Evolutionary conservation across 495 filamentous ascomycete genomes (phyloP).

Genomic region (Annulohypoxylon bovei): DNA sequence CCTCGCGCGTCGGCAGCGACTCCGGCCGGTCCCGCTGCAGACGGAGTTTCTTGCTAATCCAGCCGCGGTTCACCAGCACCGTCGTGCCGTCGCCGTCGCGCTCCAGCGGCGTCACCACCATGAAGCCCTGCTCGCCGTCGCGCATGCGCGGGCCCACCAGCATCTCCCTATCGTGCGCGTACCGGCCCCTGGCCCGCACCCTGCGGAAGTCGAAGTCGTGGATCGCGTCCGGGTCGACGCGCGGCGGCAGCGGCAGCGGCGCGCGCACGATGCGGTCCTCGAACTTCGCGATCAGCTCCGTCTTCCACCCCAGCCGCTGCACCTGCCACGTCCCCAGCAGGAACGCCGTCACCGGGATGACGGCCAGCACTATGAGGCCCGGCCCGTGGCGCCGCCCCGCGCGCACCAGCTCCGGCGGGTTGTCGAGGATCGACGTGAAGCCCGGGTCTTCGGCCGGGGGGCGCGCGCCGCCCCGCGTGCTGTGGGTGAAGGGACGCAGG

Average conservation of each 20-base stretch:
- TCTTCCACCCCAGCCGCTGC: conserved; percentile 92
- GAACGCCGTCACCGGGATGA: conserved; percentile 93
- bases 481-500: conserved; percentile 49
- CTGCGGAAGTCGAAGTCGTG: conserved; percentile 92
- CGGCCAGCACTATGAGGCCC: conserved; percentile 81
- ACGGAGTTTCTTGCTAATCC: conserved; percentile 79
- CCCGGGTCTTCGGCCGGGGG: conserved; percentile 71
- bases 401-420: conserved; percentile 80
- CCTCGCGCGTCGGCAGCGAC: conserved; percentile 70
- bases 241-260: conserved; percentile 87
- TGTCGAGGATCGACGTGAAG: conserved; percentile 86
- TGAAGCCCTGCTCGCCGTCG: conserved; percentile 88
- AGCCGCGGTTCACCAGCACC: conserved; percentile 87
- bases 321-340: conserved; percentile 94
- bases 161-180: conserved; percentile 94
- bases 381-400: conserved; percentile 77
- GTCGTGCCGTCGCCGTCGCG: conserved; percentile 64
- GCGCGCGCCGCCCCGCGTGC: conserved; percentile 22
- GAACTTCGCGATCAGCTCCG: conserved; percentile 84
- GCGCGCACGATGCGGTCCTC: conserved; percentile 87
- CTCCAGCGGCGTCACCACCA: conserved; percentile 91
- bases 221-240: conserved; percentile 80
- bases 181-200: conserved; percentile 76
- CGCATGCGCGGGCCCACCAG: conserved; percentile 88
- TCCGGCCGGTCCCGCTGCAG: conserved; percentile 69